phyloP scores from a whole-genome alignment of 805 yeast species.

The Lachancea meyersii region DNA sequence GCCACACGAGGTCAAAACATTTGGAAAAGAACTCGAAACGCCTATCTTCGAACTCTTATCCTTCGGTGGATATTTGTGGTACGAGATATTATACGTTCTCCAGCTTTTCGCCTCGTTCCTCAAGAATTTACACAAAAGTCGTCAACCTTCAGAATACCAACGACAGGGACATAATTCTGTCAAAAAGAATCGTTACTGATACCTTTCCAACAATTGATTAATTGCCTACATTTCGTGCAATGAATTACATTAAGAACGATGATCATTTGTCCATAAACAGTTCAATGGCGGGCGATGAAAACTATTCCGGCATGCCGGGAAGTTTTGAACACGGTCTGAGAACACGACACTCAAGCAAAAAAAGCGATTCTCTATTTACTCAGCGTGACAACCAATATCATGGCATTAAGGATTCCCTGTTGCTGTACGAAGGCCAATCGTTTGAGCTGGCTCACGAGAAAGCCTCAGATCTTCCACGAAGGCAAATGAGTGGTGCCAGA shows the following conservation, averaged over 20 bases:
- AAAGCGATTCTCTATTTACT: conserved; percentile 5
- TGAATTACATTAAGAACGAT: neutral
- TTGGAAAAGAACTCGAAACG: too few species aligned
- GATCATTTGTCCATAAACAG: neutral
- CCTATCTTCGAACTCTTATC: too few species aligned
- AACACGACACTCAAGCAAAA: conserved; percentile 5
- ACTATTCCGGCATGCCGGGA: neutral
- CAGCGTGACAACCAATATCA: neutral
- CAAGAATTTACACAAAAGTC: too few species aligned
- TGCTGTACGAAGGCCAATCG: conserved; percentile 5
- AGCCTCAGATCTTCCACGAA: conserved; percentile 2
- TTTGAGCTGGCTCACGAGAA: neutral
- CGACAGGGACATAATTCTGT: too few species aligned
- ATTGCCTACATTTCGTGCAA: too few species aligned
- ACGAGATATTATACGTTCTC: too few species aligned
- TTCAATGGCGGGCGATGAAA: neutral
- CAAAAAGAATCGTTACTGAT: too few species aligned
- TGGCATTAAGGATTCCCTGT: conserved; percentile 6
- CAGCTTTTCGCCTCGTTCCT: too few species aligned
- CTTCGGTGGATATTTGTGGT: too few species aligned
- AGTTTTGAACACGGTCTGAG: neutral
- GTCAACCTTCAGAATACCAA: too few species aligned
- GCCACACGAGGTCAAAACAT: too few species aligned
- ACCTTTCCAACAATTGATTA: too few species aligned
- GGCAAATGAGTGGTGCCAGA: conserved; percentile 8